Evolutionary conservation across 2,329 filamentous ascomycete species (phyloP).

Genomic region (Talaromyces islandicus): DNA sequence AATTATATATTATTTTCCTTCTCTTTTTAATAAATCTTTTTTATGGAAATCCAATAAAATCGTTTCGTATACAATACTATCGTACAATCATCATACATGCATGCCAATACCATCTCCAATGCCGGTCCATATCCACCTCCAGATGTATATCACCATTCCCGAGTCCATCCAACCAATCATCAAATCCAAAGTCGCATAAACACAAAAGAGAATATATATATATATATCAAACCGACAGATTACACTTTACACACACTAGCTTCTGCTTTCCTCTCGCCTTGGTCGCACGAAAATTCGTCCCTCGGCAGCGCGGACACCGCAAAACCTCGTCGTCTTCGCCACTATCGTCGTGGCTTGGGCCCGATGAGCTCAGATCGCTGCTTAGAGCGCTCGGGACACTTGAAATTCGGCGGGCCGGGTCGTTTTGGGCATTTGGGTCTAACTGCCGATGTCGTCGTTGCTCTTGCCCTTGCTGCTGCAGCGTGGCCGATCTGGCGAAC

Average conservation of each 20-base stretch:
- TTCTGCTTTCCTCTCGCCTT: conserved; percentile 49
- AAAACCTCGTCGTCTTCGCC: conserved; percentile 28
- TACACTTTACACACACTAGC: conserved; percentile 57
- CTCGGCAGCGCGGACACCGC: conserved; percentile 54
- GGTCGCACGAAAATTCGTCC: conserved; percentile 57
- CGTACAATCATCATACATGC: neutral
- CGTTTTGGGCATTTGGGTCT: neutral
- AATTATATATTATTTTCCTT: neutral
- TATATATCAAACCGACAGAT: conserved; percentile 9
- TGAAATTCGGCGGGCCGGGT: conserved; percentile 22
- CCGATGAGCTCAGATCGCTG: conserved; percentile 46
- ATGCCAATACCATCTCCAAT: neutral
- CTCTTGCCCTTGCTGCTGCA: conserved; percentile 9
- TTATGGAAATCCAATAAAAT: neutral
- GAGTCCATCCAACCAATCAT: neutral
- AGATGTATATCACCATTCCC: neutral
- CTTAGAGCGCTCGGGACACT: conserved; percentile 53
- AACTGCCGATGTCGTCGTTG: neutral
- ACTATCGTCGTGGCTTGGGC: neutral
- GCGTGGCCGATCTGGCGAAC: conserved; percentile 29
- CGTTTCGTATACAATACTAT: neutral
- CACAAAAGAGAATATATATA: neutral
- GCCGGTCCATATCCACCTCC: neutral
- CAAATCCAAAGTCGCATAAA: neutral
- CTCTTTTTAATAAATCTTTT: neutral